Conservation (phyloP, 192 early-diverging fungal genomes). For the Chytriomyces confervae region DNA sequence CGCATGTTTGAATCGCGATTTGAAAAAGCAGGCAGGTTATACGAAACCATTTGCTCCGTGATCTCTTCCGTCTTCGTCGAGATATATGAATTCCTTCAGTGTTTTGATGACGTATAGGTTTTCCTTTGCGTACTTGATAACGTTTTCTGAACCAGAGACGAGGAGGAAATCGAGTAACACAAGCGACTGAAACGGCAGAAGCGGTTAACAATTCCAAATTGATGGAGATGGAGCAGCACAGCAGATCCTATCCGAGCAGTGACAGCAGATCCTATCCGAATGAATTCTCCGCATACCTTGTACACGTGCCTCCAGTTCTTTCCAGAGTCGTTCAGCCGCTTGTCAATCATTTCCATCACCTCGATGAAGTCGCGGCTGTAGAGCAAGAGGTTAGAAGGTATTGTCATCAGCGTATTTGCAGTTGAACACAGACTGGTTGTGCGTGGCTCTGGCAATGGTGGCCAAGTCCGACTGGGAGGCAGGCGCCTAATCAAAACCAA, state of each 20-base stretch:
- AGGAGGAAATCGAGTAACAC: constrained; percentile 86
- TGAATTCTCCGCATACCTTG: constrained; percentile 65
- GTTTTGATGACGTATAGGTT: constrained; percentile 96
- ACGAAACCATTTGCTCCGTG: constrained; percentile 83
- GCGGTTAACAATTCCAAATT: no score
- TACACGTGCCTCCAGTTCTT: constrained; percentile 99
- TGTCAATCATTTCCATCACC: constrained; percentile 98
- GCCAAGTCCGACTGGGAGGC: constrained; percentile 79
- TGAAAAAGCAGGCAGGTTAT: no score
- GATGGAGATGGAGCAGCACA: no score
- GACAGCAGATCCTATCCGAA: no score
- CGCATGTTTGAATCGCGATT: background rate
- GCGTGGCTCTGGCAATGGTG: constrained; percentile 84
- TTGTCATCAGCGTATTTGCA: background rate
- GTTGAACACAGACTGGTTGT: constrained; percentile 73
- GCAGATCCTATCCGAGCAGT: no score
- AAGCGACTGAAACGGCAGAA: constrained; percentile 42
- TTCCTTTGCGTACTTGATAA: constrained; percentile 84
- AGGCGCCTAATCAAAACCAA: constrained; percentile 51
- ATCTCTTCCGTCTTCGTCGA: constrained; percentile 90
- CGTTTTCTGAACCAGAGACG: constrained; percentile 81
- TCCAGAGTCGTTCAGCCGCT: constrained; percentile 95
- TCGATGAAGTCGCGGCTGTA: constrained; percentile 85
- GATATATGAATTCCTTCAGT: constrained; percentile 93
- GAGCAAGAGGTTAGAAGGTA: no score